Percentiles rank a stretch among this genome's conserved stretches.
phyloP scores from a whole-genome alignment of 495 filamentous ascomycete genomes.

The Hyaloscypha hepaticicola region DNA sequence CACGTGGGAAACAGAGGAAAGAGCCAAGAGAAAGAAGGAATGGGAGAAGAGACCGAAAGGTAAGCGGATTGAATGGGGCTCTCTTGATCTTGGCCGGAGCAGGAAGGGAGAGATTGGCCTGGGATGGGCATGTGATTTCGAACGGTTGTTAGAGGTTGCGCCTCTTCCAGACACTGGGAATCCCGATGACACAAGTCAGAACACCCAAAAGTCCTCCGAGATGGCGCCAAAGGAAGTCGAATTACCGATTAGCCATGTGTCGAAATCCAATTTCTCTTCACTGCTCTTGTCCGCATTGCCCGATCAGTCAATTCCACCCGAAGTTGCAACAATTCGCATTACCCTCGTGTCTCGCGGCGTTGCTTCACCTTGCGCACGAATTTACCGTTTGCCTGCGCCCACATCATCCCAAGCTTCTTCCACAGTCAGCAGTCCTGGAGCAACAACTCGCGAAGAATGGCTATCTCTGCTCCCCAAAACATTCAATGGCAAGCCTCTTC shows the following conservation, averaged over 20 bases:
- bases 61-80: slow-evolving; percentile 74
- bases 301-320: background rate
- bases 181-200: slow-evolving; percentile 7
- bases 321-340: slow-evolving; percentile 57
- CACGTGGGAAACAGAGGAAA: slow-evolving; percentile 69
- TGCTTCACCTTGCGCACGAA: slow-evolving; percentile 60
- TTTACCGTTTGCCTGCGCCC: slow-evolving; percentile 65
- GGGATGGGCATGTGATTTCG: slow-evolving; percentile 90
- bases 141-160: slow-evolving; percentile 46
- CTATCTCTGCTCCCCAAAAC: slow-evolving; percentile 23
- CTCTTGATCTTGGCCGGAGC: slow-evolving; percentile 69
- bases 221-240: background rate
- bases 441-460: slow-evolving; percentile 16
- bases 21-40: slow-evolving; percentile 54
- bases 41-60: slow-evolving; percentile 84
- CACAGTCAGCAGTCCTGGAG: slow-evolving; percentile 10
- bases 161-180: background rate
- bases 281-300: slow-evolving; percentile 24
- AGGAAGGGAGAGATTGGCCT: slow-evolving; percentile 81
- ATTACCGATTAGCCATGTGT: slow-evolving; percentile 37
- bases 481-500: slow-evolving; percentile 22
- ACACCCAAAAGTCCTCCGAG: background rate
- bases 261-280: slow-evolving; percentile 26
- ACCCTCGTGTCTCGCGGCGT: slow-evolving; percentile 58
- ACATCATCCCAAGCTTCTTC: slow-evolving; percentile 14